A percentile compares a stretch with the other conserved stretches of the same genome.
These are phyloP conservation scores for Filobasidium floriforme DNA, from an alignment of 768 basidiomycete species.

Conservation along the genomic window DNA sequence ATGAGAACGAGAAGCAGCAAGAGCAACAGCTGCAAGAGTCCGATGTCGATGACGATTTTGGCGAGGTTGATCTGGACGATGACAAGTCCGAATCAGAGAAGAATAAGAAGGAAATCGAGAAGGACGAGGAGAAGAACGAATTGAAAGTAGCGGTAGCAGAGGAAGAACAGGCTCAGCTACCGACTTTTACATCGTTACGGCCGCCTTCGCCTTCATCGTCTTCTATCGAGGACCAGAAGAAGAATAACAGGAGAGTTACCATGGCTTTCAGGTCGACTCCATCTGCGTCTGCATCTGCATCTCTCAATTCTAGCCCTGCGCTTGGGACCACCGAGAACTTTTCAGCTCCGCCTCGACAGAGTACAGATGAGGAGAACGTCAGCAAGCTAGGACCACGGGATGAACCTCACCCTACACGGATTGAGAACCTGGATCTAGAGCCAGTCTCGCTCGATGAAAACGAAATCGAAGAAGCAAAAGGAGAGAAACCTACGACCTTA, in stretches of 20 bases:
- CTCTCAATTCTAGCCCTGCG: too few relatives aligned
- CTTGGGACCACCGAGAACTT: too few relatives aligned
- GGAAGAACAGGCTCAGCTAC: not conserved
- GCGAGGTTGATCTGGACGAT: too few relatives aligned
- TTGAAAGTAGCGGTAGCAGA: not conserved
- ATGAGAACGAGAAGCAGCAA: too few relatives aligned
- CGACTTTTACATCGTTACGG: too few relatives aligned
- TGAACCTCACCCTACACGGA: too few relatives aligned
- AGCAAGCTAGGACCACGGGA: too few relatives aligned
- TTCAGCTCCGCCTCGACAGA: too few relatives aligned
- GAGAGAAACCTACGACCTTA: not conserved
- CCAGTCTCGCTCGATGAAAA: constrained; percentile 2
- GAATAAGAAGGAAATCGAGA: not conserved
- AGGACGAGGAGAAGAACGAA: not conserved
- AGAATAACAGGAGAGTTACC: not conserved
- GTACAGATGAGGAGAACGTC: too few relatives aligned
- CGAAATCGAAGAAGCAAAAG: not conserved
- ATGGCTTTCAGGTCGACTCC: not conserved
- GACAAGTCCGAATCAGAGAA: not conserved
- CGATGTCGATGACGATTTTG: too few relatives aligned
- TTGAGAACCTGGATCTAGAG: not conserved
- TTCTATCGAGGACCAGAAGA: not conserved
- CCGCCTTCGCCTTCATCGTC: not conserved
- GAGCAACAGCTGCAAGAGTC: too few relatives aligned
- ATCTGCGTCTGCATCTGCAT: too few relatives aligned